Evolutionary conservation across 495 filamentous ascomycete species (phyloP).

Genomic region (Penicillium silybi): DNA sequence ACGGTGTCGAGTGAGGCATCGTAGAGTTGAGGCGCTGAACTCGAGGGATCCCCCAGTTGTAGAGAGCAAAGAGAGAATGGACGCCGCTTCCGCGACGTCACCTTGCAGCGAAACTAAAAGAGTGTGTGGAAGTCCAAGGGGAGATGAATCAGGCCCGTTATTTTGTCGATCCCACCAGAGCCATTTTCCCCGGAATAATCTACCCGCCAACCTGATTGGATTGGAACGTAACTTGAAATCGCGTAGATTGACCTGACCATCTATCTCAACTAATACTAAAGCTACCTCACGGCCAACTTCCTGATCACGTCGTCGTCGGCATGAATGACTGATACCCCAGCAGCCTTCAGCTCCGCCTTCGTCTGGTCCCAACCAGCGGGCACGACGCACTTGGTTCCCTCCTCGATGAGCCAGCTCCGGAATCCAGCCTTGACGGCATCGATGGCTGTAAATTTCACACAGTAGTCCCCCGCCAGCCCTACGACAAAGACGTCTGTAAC

Average conservation of each 20-base stretch:
- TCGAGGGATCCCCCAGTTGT: not conserved
- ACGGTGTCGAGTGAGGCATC: slow-evolving; percentile 16
- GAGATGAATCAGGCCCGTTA: slow-evolving; percentile 1
- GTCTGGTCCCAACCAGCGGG: slow-evolving; percentile 53
- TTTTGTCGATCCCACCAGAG: slow-evolving; percentile 14
- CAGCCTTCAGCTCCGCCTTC: slow-evolving; percentile 50
- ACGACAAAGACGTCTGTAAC: slow-evolving; percentile 78
- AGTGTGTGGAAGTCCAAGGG: slow-evolving; percentile 1
- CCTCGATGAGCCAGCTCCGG: slow-evolving; percentile 68
- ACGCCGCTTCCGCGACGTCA: slow-evolving; percentile 6
- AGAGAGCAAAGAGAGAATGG: not conserved
- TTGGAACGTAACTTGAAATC: not conserved
- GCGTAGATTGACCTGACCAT: not conserved
- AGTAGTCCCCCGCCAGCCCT: slow-evolving; percentile 85
- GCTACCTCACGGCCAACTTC: slow-evolving; percentile 30
- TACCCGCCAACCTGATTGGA: slow-evolving; percentile 6
- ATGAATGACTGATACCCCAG: slow-evolving; percentile 50
- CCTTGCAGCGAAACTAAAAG: slow-evolving; percentile 5
- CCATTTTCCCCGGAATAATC: slow-evolving; percentile 11
- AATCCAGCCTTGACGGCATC: slow-evolving; percentile 78
- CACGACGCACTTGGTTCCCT: slow-evolving; percentile 71
- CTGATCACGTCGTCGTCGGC: slow-evolving; percentile 45
- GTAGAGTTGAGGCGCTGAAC: not conserved
- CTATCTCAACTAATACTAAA: not conserved
- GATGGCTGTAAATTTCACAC: slow-evolving; percentile 75